Percentiles rank a stretch among this genome's conserved stretches.
Conservation (phyloP, 768 basidiomycete species). For the Agaricus blazei region DNA sequence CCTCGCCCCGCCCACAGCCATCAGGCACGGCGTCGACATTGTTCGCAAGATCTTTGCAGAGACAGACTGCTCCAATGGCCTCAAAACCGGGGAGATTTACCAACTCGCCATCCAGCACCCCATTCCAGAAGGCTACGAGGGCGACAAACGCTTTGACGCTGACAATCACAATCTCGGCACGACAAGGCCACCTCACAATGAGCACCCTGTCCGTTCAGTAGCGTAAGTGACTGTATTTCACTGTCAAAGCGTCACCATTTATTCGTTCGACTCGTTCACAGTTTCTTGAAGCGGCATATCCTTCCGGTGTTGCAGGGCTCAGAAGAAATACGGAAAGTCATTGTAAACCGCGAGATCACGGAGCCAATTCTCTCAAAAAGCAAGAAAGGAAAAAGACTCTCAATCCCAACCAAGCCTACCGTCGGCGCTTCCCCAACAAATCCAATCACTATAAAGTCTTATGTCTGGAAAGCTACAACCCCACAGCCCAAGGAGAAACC, state of each 20-base stretch:
- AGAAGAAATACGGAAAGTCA: not conserved
- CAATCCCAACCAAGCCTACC: not conserved
- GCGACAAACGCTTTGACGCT: conserved; percentile 6
- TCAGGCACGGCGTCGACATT: not conserved
- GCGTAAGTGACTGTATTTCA: conserved; percentile 25
- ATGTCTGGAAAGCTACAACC: conserved; percentile 21
- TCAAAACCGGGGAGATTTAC: conserved; percentile 34
- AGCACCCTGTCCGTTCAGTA: conserved; percentile 51
- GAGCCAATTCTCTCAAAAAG: not conserved
- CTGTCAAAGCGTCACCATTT: not conserved
- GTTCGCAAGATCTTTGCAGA: not conserved
- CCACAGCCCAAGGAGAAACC: conserved; percentile 16
- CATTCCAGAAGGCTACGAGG: conserved; percentile 22
- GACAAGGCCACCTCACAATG: conserved; percentile 29
- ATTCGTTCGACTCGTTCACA: not conserved
- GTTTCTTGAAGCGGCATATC: not conserved
- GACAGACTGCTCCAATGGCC: conserved; percentile 18
- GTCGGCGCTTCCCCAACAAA: not conserved
- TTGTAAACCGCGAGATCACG: not conserved
- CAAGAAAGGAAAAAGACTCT: not conserved
- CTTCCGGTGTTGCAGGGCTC: not conserved
- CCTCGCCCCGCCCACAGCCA: not conserved
- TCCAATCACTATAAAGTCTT: not conserved
- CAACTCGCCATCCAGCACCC: conserved; percentile 26
- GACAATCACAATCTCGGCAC: not conserved